Conservation (phyloP, 768 basidiomycete genomes). For the Cubamyces lactineus region DNA sequence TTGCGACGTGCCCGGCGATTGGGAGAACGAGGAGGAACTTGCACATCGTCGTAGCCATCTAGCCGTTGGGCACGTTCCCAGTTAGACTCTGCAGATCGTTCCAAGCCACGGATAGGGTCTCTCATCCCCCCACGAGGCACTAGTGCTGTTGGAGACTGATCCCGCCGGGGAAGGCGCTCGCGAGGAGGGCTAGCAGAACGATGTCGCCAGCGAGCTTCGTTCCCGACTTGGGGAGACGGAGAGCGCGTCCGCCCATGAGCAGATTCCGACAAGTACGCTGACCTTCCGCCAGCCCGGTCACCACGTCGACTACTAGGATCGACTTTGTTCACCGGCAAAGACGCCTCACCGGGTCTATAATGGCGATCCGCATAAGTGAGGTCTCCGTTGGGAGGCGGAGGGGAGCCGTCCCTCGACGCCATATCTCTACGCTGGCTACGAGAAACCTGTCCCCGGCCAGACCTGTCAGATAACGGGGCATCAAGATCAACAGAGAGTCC, state of each 20-base stretch:
- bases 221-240: slow-evolving; percentile 4
- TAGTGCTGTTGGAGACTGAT: slow-evolving; percentile 18
- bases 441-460: slow-evolving; percentile 31
- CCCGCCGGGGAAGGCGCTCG: slow-evolving; percentile 22
- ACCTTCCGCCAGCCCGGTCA: slow-evolving; percentile 11
- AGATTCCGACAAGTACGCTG: neutral
- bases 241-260: slow-evolving; percentile 11
- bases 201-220: slow-evolving; percentile 15
- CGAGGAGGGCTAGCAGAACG: slow-evolving; percentile 29
- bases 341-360: slow-evolving; percentile 54
- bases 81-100: neutral
- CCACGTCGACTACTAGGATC: slow-evolving; percentile 21
- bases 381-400: slow-evolving; percentile 12
- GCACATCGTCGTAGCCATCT: neutral
- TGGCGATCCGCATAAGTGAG: slow-evolving; percentile 66
- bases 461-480: slow-evolving; percentile 25
- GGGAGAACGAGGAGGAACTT: neutral
- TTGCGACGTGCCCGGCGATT: slow-evolving; percentile 9
- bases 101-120: slow-evolving; percentile 10
- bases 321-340: neutral
- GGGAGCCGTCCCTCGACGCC: slow-evolving; percentile 5
- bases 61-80: slow-evolving; percentile 14
- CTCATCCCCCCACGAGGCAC: slow-evolving; percentile 19
- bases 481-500: slow-evolving; percentile 31
- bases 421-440: slow-evolving; percentile 12